Conservation (phyloP, 1,284 basidiomycete genomes). For the Apiotrichum sp. region DNA sequence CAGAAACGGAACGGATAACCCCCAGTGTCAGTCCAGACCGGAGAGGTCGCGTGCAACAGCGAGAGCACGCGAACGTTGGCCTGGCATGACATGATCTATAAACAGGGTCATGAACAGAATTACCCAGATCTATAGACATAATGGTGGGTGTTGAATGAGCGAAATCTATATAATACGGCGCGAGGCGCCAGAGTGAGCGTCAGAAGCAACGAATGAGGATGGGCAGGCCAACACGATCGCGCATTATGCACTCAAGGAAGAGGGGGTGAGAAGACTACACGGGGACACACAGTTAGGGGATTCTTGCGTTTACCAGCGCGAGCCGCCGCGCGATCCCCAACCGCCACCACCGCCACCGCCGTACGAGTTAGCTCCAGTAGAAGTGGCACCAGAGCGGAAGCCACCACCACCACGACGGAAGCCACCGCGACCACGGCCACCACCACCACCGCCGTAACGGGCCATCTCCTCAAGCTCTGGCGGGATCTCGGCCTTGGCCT, state of each 20-base stretch:
- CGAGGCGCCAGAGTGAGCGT: neutral
- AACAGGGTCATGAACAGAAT: neutral
- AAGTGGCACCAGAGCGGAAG: conserved; percentile 18
- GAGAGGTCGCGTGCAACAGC: neutral
- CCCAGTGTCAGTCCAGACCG: conserved; percentile 2
- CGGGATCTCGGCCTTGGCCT: conserved; percentile 83
- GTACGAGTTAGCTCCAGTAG: conserved; percentile 4
- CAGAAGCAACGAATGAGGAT: conserved; percentile 9
- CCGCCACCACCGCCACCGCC: conserved; percentile 33
- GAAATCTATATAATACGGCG: conserved; percentile 6
- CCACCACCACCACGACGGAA: conserved; percentile 48
- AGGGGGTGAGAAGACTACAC: no score
- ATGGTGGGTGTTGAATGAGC: conserved; percentile 11
- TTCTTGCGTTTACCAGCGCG: conserved; percentile 1
- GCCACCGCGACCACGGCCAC: conserved; percentile 45
- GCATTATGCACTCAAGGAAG: neutral
- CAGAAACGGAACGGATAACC: no score
- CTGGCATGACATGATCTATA: conserved; percentile 6
- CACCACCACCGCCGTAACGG: conserved; percentile 65
- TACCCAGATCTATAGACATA: conserved; percentile 10
- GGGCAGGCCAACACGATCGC: conserved; percentile 1
- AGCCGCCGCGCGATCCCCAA: conserved; percentile 19
- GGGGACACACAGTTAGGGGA: conserved; percentile 7
- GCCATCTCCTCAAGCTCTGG: conserved; percentile 91
- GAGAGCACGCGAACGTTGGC: conserved; percentile 5